phyloP scores from a whole-genome alignment of 108 stramenopile genomes.

The Nitzschia palea region DNA sequence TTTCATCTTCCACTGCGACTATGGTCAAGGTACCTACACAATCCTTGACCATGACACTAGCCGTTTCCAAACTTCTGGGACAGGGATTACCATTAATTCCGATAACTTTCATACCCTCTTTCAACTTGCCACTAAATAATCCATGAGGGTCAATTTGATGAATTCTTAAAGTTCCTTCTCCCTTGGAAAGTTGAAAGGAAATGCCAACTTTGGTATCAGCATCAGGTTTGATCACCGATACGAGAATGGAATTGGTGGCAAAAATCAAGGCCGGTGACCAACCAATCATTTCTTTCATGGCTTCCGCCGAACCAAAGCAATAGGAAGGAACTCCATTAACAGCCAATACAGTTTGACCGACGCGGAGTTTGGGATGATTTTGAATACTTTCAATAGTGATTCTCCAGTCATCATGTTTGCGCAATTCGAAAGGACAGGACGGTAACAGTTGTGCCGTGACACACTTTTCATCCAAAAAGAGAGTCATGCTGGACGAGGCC shows the following conservation, averaged over 20 bases:
- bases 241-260: no score
- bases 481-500: no score
- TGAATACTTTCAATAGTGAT: neutral
- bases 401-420: neutral
- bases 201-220: neutral
- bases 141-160: neutral
- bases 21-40: neutral
- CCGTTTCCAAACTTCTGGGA: neutral
- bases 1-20: neutral
- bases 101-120: neutral
- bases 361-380: neutral
- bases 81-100: neutral
- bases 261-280: no score
- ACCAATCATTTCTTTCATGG: no score
- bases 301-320: neutral
- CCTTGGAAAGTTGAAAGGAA: neutral
- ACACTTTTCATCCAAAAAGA: no score
- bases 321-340: neutral
- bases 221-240: neutral
- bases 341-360: neutral
- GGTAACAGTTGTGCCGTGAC: no score
- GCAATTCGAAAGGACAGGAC: no score
- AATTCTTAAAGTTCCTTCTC: neutral
- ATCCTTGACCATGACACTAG: neutral
- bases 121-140: neutral